A percentile compares a stretch with the other conserved stretches of the same genome.
Conservation (phyloP, 2,329 filamentous ascomycete genomes). For the Acephala macrosclerotiorum region DNA sequence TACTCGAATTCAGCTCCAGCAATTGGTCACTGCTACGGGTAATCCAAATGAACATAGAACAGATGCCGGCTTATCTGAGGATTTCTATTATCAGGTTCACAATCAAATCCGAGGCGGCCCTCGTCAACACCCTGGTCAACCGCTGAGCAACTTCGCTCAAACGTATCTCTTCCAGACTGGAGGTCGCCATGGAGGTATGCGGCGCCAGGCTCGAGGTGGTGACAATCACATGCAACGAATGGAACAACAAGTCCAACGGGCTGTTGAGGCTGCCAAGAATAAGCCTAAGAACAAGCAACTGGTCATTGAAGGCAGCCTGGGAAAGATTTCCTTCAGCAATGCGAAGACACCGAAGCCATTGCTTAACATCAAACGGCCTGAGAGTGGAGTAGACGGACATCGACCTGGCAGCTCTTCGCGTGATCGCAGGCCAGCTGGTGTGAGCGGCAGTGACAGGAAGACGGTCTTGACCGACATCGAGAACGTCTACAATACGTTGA, state of each 20-base stretch:
- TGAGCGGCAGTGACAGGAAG: constrained; percentile 78
- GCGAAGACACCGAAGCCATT: constrained; percentile 96
- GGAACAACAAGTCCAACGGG: constrained; percentile 98
- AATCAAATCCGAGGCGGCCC: constrained; percentile 91
- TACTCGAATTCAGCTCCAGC: constrained; percentile 95
- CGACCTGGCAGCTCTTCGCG: constrained; percentile 57
- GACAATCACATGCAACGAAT: constrained; percentile 99
- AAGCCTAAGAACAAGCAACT: constrained; percentile 98
- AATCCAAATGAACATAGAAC: constrained; percentile 81
- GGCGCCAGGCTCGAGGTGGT: constrained; percentile 80
- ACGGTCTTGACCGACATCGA: constrained; percentile 87
- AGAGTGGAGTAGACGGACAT: constrained; percentile 67
- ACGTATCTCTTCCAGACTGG: constrained; percentile 97
- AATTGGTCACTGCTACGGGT: constrained; percentile 90
- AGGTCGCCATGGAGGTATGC: constrained; percentile 75
- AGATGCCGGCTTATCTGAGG: constrained; percentile 84
- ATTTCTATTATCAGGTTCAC: constrained; percentile 99
- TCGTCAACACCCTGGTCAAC: constrained; percentile 90
- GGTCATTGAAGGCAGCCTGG: constrained; percentile 93
- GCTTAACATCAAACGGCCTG: constrained; percentile 91
- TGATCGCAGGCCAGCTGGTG: constrained; percentile 52
- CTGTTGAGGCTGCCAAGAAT: constrained; percentile 95
- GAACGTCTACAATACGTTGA: constrained; percentile 83
- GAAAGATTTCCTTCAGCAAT: constrained; percentile 99
- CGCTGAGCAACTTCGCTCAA: constrained; percentile 94